phyloP scores from a whole-genome alignment of 768 basidiomycete genomes.

The Mycena pura region DNA sequence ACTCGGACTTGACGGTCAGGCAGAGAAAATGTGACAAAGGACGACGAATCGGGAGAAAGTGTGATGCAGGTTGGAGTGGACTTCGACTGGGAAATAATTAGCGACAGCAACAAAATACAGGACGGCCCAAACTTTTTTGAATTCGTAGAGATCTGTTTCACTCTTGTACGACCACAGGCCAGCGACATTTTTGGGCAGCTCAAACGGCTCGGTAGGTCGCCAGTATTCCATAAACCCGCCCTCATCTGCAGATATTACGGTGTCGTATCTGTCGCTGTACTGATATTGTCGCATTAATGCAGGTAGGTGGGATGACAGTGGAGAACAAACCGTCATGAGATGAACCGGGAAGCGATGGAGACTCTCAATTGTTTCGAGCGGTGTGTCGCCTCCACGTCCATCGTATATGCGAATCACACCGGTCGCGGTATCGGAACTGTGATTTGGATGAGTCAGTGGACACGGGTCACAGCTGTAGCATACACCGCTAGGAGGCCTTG shows the following conservation, averaged over 20 bases:
- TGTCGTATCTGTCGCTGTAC: conserved; percentile 92
- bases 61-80: conserved; percentile 91
- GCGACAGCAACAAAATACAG: neutral
- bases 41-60: conserved; percentile 86
- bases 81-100: conserved; percentile 66
- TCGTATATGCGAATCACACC: conserved; percentile 90
- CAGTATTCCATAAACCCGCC: conserved; percentile 97
- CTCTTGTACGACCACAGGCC: conserved; percentile 92
- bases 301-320: neutral
- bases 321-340: conserved; percentile 78
- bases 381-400: conserved; percentile 82
- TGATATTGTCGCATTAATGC: conserved; percentile 38
- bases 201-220: conserved; percentile 90
- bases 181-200: conserved; percentile 74
- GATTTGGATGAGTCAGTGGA: conserved; percentile 24
- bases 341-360: conserved; percentile 92
- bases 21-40: conserved; percentile 92
- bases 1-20: conserved; percentile 94
- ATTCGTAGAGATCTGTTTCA: conserved; percentile 93
- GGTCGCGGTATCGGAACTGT: conserved; percentile 78
- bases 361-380: conserved; percentile 76
- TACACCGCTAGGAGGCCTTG: conserved; percentile 90
- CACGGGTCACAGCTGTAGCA: neutral
- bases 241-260: conserved; percentile 93
- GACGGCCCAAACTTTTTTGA: conserved; percentile 80